These are phyloP conservation scores for Neofusicoccum sp. DNA, from an alignment of 2,329 filamentous ascomycete species.

Conservation along the genomic window DNA sequence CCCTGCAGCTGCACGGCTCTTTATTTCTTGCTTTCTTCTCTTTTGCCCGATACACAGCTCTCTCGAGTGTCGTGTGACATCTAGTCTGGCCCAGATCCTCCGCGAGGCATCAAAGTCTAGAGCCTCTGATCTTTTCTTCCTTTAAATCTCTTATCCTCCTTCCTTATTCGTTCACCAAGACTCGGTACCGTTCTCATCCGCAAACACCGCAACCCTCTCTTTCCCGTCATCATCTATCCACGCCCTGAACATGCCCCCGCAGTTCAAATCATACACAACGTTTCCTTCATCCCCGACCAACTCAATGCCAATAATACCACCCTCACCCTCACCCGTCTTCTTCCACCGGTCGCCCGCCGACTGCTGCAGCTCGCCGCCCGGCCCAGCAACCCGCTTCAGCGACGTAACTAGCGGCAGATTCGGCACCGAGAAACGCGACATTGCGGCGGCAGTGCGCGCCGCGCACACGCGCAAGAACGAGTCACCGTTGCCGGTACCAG, in stretches of 20 bases:
- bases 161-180: neutral
- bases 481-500: slow-evolving; percentile 85
- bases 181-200: slow-evolving; percentile 35
- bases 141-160: too few species aligned
- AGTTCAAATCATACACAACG: slow-evolving; percentile 78
- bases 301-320: slow-evolving; percentile 83
- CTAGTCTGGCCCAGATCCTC: too few species aligned
- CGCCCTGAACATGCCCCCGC: slow-evolving; percentile 82
- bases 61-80: too few species aligned
- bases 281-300: slow-evolving; percentile 51
- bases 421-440: slow-evolving; percentile 60
- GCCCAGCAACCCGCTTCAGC: slow-evolving; percentile 65
- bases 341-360: slow-evolving; percentile 74
- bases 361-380: slow-evolving; percentile 68
- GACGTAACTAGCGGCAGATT: slow-evolving; percentile 55
- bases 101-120: too few species aligned
- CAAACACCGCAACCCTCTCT: slow-evolving; percentile 59
- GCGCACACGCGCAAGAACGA: slow-evolving; percentile 74
- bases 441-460: slow-evolving; percentile 68
- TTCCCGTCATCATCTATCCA: slow-evolving; percentile 65
- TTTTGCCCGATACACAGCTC: too few species aligned
- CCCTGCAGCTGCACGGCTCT: too few species aligned
- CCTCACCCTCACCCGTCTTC: slow-evolving; percentile 71
- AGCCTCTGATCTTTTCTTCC: too few species aligned
- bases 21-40: too few species aligned